Conservation (phyloP, 2,329 filamentous ascomycete species). For the Seiridium cupressi region DNA sequence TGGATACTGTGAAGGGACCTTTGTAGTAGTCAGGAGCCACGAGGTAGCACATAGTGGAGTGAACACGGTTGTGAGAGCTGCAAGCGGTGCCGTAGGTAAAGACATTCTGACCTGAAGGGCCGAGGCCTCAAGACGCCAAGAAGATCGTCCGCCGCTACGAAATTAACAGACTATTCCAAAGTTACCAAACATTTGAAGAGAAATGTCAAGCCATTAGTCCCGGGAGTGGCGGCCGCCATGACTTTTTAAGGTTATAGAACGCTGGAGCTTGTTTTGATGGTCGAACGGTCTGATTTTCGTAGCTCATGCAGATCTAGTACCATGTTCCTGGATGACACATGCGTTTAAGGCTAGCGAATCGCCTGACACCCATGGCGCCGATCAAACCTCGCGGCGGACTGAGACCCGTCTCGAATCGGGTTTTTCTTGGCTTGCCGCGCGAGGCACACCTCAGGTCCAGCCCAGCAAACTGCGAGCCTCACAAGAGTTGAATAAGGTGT, state of each 20-base stretch:
- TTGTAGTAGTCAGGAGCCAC: conserved; percentile 37
- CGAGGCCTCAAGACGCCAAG: not conserved
- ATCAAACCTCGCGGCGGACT: not conserved
- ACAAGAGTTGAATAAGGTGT: too few relatives aligned
- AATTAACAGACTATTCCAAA: not conserved
- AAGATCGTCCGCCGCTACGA: not conserved
- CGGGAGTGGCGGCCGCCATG: not conserved
- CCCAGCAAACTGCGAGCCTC: not conserved
- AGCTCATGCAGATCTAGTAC: conserved; percentile 1
- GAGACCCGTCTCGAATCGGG: not conserved
- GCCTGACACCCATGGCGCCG: not conserved
- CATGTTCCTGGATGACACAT: not conserved
- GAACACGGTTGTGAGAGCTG: conserved; percentile 39
- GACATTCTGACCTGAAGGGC: not conserved
- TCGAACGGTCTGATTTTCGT: not conserved
- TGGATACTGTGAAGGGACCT: conserved; percentile 36
- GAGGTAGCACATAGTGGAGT: conserved; percentile 35
- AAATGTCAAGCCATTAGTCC: not conserved
- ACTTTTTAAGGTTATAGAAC: conserved; percentile 3
- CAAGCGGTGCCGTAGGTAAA: conserved; percentile 24
- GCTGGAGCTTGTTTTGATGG: not conserved
- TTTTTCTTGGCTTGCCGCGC: not conserved
- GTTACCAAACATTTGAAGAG: not conserved
- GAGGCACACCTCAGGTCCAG: not conserved
- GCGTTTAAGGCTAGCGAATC: not conserved